A percentile compares a stretch with the other conserved stretches of the same genome.
Evolutionary conservation across 345 rosid genomes (phyloP).

Genomic region (Hypericum androsaemum): DNA sequence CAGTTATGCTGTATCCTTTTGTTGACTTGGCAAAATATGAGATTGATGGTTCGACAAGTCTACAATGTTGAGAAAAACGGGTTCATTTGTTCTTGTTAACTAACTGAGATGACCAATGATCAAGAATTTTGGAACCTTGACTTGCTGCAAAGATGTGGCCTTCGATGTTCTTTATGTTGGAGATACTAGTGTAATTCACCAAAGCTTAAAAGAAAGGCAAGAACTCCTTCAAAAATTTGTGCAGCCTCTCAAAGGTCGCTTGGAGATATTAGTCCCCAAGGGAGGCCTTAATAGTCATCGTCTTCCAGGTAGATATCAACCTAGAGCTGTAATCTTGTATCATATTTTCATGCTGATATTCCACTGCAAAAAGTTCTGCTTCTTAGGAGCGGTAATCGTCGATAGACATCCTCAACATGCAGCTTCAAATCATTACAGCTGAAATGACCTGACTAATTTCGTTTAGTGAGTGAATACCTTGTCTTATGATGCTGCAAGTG

Average conservation of each 20-base stretch:
- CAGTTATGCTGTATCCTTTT: constrained; percentile 97
- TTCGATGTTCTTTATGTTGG: constrained; percentile 92
- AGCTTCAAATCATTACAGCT: too few relatives aligned
- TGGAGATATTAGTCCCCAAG: constrained; percentile 75
- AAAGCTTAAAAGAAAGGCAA: constrained; percentile 82
- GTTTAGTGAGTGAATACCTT: too few relatives aligned
- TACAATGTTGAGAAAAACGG: too few relatives aligned
- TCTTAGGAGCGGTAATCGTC: too few relatives aligned
- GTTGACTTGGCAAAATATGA: constrained; percentile 3
- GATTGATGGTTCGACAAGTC: too few relatives aligned
- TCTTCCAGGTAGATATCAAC: constrained; percentile 31
- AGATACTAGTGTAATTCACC: constrained; percentile 94
- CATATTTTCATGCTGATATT: too few relatives aligned
- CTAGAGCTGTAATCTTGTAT: too few relatives aligned
- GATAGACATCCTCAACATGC: too few relatives aligned
- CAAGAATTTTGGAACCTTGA: constrained; percentile 32
- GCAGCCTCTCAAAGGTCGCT: constrained; percentile 72
- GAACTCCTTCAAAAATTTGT: constrained; percentile 63
- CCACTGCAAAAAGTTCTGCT: too few relatives aligned
- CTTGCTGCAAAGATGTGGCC: constrained; percentile 61
- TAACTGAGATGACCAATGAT: constrained; percentile 2
- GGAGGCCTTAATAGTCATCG: constrained; percentile 57
- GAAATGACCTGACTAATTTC: too few relatives aligned
- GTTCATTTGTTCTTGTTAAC: too few relatives aligned
- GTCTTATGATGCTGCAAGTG: too few relatives aligned